phyloP scores from a whole-genome alignment of 129 eudicot genomes.

The Artemisia annua region DNA sequence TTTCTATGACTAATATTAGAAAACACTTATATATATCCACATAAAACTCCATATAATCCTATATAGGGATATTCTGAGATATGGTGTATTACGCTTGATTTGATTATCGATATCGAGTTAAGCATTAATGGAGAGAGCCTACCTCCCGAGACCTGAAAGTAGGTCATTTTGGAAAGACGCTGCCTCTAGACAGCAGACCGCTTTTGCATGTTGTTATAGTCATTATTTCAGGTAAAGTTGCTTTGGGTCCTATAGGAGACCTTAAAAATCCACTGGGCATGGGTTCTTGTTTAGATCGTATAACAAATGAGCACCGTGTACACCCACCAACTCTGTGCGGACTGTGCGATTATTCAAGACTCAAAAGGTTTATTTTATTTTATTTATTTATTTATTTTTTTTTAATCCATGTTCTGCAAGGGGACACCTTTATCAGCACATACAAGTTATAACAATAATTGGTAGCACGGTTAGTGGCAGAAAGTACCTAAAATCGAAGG shows the following conservation, averaged over 20 bases:
- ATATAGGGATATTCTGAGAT: no score
- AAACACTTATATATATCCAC: not conserved
- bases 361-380: no score
- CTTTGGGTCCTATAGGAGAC: not conserved
- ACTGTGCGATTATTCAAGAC: constrained; percentile 9
- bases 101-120: not conserved
- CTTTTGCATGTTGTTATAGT: no score
- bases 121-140: not conserved
- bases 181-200: no score
- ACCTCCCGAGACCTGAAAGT: not conserved
- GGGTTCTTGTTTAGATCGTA: not conserved
- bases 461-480: not conserved
- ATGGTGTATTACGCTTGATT: not conserved
- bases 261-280: not conserved
- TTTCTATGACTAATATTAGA: not conserved
- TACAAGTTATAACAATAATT: not conserved
- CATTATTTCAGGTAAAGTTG: not conserved
- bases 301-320: not conserved
- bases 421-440: not conserved
- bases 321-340: not conserved
- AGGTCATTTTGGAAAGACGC: no score
- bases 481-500: constrained; percentile 14
- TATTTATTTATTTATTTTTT: not conserved
- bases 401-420: constrained; percentile 2
- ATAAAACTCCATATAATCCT: no score